Evolutionary conservation across 345 rosid species (phyloP), one percentile per base, ranked within the genome.

Genomic region (Eucalyptus rudis): DNA sequence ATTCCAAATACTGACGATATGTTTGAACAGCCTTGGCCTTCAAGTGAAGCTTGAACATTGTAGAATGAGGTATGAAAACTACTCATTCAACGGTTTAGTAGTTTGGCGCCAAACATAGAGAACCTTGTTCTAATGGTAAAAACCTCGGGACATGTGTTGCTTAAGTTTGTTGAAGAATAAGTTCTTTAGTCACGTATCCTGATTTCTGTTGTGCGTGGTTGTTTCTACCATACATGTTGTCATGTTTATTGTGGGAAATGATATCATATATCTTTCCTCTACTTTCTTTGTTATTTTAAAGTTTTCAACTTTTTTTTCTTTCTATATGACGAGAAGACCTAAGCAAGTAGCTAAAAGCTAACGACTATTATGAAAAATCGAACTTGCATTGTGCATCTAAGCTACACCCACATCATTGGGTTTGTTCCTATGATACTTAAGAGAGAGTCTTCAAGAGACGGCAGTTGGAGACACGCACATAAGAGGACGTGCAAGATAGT

Each of bases 1-100:
- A 64, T 64, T 0, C 4, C 76, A n/a, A 64, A 64, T n/a, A n/a
- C 19, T 64, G 40, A 0, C 0, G 5, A 64, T 64, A 8, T 64
- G 33, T 64, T 1, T 0, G 3, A 64, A 7, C 0, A n/a, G 20
- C 4, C 36, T 11, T 4, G 76, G 20, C 11, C 0, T 0, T 31
- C 79, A 16, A 68, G 12, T 3, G 13, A 10, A 68, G 79, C 11
- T n/a, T 66, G 11, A 66, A 66, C 2, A 66, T 66, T 31, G 76
- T 7, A n/a, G 40, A 0, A 66, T 0, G 40, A n/a, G 76, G 76
- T 31, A 66, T 4, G 16, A 7, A 31, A n/a, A 31, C 76, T 66
- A 15, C 76, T n/a, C 40, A 17, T 66, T 66, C 43, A 66, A 33
- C 10, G 22, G 40, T 66, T 31, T 0, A 0, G 0, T 68, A 31